Evolutionary conservation across 257 asterid species (phyloP), one percentile per base, ranked within the genome.

Genomic region (Eucommia ulmoides): DNA sequence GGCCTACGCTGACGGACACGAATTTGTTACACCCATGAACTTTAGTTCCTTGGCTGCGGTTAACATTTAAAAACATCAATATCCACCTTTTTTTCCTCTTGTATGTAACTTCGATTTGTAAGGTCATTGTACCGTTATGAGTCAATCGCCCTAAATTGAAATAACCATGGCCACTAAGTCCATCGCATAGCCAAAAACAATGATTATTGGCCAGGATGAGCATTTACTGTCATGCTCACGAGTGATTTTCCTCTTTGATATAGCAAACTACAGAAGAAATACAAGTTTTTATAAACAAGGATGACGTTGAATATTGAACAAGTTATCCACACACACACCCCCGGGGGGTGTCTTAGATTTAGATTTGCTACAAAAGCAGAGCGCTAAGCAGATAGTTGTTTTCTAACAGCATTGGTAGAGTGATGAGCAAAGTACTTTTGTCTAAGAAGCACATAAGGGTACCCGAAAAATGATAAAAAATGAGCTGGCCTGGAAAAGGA

Each of bases 401-500:
- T 80, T 61, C 70, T 66, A 77, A 85, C 75, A 3, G 88, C 93
- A 35, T 22, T 59, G 18, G 82, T 69, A 12, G 98, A 89, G 45
- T 77, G 88, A 42, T 57, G 82, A 69, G 95, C 96, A 60, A 91
- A 91, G 59, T 59, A 59, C 70, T 83, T 91, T 66, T 86, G 96
- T 73, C 62, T 77, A 54, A 83, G 53, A 51, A 81, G 69, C 44
- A 79, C 98, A 56, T 73, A 91, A 11, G 96, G 98, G 73, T 78
- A 83, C 50, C 93, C 93, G 50, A 91, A 41, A 20, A 70, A 48
- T 12, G 93, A 78, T 19, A 87, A 76, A 58, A 79, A 22, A 55
- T 81, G 71, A 15, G 79, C 95, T 54, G 99, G 96, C 65, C 79
- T 91, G 20, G 98, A 86, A 55, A 85, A 70, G 16, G 98, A 86